Base-by-base conservation (phyloP, 2,329 filamentous ascomycete genomes). In the Verticillium nonalfalfae region DNA sequence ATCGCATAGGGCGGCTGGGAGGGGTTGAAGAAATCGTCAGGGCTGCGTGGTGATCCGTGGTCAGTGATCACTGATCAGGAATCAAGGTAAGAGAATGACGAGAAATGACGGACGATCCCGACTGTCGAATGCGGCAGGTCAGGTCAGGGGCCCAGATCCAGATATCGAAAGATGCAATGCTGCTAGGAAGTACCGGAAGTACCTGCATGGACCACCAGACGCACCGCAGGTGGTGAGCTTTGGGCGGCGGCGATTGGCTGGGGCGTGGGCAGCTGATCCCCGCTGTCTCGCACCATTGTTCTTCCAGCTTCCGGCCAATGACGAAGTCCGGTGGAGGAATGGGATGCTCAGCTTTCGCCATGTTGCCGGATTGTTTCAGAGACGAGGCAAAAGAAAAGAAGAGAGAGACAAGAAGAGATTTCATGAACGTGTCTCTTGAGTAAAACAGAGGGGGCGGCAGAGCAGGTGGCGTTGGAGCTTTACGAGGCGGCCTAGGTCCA, bases 141-240 rank as follows among this genome's bases (percentile, higher is more conserved):
- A 52, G 45, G 45, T 52, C 45, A 52, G 45, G 45, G 45, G 45
- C 45, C 45, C 45, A 52, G 45, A 52, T 52, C 45, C 45, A 52
- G 45, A 52, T 52, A 52, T 52, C 45, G 21, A 52, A 52, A 52
- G 45, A 13, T 52, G n/a, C 45, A 52, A 52, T 52, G 45, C 45
- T 26, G 34, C 45, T 26, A 33, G 39, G 52, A 39, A 61, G 61
- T 58, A 59, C 59, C 57, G 56, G 45, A 59, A 63, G 63, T 64
- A 63, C 63, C 63, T 64, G 63, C 63, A 64, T 59, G 61, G 63
- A 39, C 61, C 62, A 64, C 63, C 63, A 61, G 63, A 52, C 45
- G 45, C 45, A 52, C 45, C 31, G 45, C 63, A 63, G 61, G 63
- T 64, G 61, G 31, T 61, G 61, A 56, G 45, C 45, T 52, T 21